phyloP scores from a whole-genome alignment of 2,329 filamentous ascomycete genomes.

The Arthrobotrys musiformis region DNA sequence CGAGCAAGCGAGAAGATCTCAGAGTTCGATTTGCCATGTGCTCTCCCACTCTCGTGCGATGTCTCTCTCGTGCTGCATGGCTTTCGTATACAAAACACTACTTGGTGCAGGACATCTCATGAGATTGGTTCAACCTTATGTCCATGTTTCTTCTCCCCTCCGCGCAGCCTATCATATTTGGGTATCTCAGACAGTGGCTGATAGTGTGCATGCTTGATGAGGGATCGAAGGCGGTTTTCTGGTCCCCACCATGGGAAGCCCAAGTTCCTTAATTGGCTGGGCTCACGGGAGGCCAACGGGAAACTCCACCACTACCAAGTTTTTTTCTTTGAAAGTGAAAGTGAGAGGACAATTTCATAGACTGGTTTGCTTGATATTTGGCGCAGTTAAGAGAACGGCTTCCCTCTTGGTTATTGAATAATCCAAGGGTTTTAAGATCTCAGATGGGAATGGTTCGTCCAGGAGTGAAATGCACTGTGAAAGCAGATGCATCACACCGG shows the following conservation, averaged over 20 bases:
- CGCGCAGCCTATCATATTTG: constrained; percentile 28
- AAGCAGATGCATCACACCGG: constrained; percentile 38
- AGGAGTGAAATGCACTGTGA: not conserved
- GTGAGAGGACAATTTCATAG: constrained; percentile 1
- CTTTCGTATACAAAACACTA: constrained; percentile 16
- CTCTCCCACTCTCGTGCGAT: constrained; percentile 18
- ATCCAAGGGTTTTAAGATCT: constrained; percentile 26
- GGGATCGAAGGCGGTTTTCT: constrained; percentile 3
- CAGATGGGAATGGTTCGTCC: constrained; percentile 6
- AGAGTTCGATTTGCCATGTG: constrained; percentile 24
- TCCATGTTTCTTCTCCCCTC: constrained; percentile 18
- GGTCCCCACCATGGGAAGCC: constrained; percentile 4
- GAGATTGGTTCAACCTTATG: constrained; percentile 30
- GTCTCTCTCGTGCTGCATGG: constrained; percentile 20
- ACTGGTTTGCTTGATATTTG: constrained; percentile 22
- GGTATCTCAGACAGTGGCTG: constrained; percentile 53
- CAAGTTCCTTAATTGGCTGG: constrained; percentile 39
- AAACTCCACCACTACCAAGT: constrained; percentile 17
- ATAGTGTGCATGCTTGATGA: constrained; percentile 22
- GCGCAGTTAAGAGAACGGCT: constrained; percentile 25
- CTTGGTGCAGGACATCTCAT: constrained; percentile 12
- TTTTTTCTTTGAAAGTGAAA: not conserved
- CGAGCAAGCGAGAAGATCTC: constrained; percentile 8
- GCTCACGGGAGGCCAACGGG: constrained; percentile 43
- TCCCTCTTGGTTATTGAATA: constrained; percentile 6